Percentiles rank a stretch among this genome's conserved stretches.
Evolutionary conservation across 139 green algal genomes (phyloP).

Genomic region (Pycnococcus provasolii): DNA sequence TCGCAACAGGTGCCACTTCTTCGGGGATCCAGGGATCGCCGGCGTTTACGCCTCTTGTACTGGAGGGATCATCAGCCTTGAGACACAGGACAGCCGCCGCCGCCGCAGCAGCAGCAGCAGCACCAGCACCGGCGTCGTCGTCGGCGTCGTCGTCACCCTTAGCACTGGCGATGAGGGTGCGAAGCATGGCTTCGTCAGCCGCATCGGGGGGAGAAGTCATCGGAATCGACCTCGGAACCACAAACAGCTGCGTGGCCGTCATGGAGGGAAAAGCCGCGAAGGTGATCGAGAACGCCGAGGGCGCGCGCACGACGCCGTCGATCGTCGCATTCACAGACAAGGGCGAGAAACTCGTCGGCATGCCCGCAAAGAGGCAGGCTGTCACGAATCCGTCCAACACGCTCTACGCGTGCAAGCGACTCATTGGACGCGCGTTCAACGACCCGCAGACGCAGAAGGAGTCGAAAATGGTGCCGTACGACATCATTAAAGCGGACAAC

Average conservation of each 20-base stretch:
- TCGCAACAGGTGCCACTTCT: too few species aligned
- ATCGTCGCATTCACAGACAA: slow-evolving; percentile 96
- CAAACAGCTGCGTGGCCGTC: slow-evolving; percentile 96
- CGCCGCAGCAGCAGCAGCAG: too few species aligned
- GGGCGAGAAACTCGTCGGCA: slow-evolving; percentile 82
- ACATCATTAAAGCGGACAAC: slow-evolving; percentile 76
- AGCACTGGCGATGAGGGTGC: too few species aligned
- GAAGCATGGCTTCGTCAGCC: too few species aligned
- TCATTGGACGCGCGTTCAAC: slow-evolving; percentile 87
- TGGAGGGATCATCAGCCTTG: too few species aligned
- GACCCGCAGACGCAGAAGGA: slow-evolving; percentile 88
- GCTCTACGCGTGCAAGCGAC: slow-evolving; percentile 92
- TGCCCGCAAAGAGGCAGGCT: slow-evolving; percentile 92
- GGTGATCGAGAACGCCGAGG: slow-evolving; percentile 98
- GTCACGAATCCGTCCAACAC: slow-evolving; percentile 96
- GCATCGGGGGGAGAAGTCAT: slow-evolving; percentile 67
- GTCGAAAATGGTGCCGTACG: slow-evolving; percentile 93
- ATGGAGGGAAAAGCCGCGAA: slow-evolving; percentile 95
- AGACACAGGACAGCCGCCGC: too few species aligned
- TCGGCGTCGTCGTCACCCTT: too few species aligned
- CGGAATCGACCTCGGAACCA: slow-evolving; percentile 96
- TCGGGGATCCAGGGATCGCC: too few species aligned
- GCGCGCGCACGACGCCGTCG: slow-evolving; percentile 88
- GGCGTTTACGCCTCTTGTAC: too few species aligned
- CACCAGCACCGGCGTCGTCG: too few species aligned